Evolutionary conservation across 768 basidiomycete genomes (phyloP).

Genomic region (Pleurotus salmoneostramineus): DNA sequence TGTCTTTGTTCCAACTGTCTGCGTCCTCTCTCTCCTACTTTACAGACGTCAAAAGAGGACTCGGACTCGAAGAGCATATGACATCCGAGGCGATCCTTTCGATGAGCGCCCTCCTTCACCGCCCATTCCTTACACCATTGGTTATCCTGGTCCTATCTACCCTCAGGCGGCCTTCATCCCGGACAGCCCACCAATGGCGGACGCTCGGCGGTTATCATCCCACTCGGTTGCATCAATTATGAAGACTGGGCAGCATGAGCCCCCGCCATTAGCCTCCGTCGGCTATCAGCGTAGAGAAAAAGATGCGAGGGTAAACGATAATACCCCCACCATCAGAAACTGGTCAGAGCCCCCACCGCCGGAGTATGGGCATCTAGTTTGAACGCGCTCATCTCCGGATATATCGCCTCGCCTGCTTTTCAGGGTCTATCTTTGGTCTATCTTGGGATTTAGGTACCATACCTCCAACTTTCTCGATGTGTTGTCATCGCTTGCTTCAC

Average conservation of each 20-base stretch:
- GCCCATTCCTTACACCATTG: background rate
- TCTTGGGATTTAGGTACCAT: too few species aligned
- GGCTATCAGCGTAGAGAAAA: background rate
- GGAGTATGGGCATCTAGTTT: background rate
- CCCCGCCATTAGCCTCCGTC: background rate
- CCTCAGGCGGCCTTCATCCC: too few species aligned
- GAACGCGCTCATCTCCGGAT: background rate
- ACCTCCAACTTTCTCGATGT: too few species aligned
- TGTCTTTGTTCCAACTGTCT: background rate
- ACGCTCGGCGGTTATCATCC: too few species aligned
- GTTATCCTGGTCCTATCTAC: too few species aligned
- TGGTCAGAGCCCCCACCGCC: background rate
- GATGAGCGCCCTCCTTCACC: background rate
- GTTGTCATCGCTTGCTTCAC: too few species aligned
- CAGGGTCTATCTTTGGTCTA: too few species aligned
- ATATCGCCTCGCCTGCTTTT: too few species aligned
- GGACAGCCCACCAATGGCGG: too few species aligned
- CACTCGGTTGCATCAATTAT: too few species aligned
- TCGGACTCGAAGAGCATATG: background rate
- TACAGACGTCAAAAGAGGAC: background rate
- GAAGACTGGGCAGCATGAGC: too few species aligned
- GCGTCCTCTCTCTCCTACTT: background rate
- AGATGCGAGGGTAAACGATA: background rate
- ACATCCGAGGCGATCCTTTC: background rate
- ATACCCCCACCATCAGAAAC: background rate